Evolutionary conservation across 78 protist genomes (phyloP).

Genomic region (Corallochytrium limacisporum): DNA sequence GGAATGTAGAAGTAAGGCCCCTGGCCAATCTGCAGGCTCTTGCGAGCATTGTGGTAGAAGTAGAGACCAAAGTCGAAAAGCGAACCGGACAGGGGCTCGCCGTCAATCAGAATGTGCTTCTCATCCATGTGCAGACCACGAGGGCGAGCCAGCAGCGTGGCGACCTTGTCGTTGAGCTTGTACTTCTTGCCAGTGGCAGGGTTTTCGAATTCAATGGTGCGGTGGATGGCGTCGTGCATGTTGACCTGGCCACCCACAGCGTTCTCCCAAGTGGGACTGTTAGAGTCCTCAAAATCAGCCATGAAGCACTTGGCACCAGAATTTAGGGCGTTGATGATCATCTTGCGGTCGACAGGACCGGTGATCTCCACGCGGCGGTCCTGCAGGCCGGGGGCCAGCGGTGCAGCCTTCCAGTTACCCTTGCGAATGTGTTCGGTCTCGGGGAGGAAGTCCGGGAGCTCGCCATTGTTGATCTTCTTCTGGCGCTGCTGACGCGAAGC

Average conservation of each 20-base stretch:
- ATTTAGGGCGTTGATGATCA: slow-evolving; percentile 65
- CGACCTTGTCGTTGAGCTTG: slow-evolving; percentile 11
- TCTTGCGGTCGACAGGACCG: slow-evolving; percentile 55
- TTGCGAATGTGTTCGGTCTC: background rate
- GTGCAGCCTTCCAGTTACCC: slow-evolving; percentile 38
- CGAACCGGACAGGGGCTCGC: slow-evolving; percentile 40
- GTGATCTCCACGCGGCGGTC: slow-evolving; percentile 70
- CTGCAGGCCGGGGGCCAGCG: slow-evolving; percentile 37
- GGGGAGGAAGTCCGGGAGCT: slow-evolving; percentile 7
- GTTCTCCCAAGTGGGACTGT: slow-evolving; percentile 50
- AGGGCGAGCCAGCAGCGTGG: slow-evolving; percentile 46
- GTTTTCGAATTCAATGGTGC: slow-evolving; percentile 23
- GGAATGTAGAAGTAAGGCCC: slow-evolving; percentile 56
- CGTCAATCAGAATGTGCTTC: slow-evolving; percentile 44
- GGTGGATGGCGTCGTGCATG: slow-evolving; percentile 37
- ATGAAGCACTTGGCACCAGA: slow-evolving; percentile 54
- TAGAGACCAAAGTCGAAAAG: slow-evolving; percentile 58
- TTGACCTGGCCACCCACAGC: slow-evolving; percentile 41
- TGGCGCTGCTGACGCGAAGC: background rate
- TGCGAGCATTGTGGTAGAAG: slow-evolving; percentile 43
- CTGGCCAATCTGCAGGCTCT: background rate
- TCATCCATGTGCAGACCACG: slow-evolving; percentile 56
- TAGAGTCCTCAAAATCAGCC: slow-evolving; percentile 62
- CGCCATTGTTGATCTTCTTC: background rate
- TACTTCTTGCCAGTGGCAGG: slow-evolving; percentile 47